Percentiles rank a stretch among this genome's conserved stretches.
These are phyloP conservation scores for Primulina huaijiensis DNA, from an alignment of 257 asterid species.

Conservation along the genomic window DNA sequence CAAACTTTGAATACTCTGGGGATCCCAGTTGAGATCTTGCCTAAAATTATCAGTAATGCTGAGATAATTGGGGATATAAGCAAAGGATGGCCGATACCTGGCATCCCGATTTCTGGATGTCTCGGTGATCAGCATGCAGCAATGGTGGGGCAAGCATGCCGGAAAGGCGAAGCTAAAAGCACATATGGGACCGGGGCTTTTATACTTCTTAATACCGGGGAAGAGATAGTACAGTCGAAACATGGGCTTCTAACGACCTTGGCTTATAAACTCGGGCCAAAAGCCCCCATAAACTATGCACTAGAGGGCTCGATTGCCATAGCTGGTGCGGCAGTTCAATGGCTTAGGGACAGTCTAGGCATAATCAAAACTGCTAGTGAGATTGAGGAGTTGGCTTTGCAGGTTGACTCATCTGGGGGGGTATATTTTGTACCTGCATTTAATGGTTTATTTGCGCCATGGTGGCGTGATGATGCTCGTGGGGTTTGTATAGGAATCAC, in stretches of 20 bases:
- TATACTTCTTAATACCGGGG: constrained; percentile 81
- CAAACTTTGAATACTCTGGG: constrained; percentile 44
- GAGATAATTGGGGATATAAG: constrained; percentile 67
- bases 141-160: constrained; percentile 85
- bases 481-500: constrained; percentile 91
- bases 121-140: constrained; percentile 98
- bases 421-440: constrained; percentile 95
- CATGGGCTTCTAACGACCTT: constrained; percentile 82
- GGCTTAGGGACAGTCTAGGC: constrained; percentile 95
- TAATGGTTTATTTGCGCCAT: constrained; percentile 92
- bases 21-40: constrained; percentile 52
- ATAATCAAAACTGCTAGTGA: constrained; percentile 72
- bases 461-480: constrained; percentile 99
- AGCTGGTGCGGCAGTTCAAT: constrained; percentile 98
- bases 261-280: constrained; percentile 84
- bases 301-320: constrained; percentile 96
- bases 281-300: constrained; percentile 79
- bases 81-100: constrained; percentile 76
- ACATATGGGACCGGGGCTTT: constrained; percentile 93
- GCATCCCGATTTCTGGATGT: constrained; percentile 82
- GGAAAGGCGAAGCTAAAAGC: constrained; percentile 90
- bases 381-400: constrained; percentile 78
- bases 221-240: constrained; percentile 49
- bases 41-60: constrained; percentile 70
- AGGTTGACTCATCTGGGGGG: constrained; percentile 76